A percentile compares a stretch with the other conserved stretches of the same genome.
These are phyloP conservation scores for Phallus indusiatus DNA, from an alignment of 768 basidiomycete genomes.

Conservation along the genomic window DNA sequence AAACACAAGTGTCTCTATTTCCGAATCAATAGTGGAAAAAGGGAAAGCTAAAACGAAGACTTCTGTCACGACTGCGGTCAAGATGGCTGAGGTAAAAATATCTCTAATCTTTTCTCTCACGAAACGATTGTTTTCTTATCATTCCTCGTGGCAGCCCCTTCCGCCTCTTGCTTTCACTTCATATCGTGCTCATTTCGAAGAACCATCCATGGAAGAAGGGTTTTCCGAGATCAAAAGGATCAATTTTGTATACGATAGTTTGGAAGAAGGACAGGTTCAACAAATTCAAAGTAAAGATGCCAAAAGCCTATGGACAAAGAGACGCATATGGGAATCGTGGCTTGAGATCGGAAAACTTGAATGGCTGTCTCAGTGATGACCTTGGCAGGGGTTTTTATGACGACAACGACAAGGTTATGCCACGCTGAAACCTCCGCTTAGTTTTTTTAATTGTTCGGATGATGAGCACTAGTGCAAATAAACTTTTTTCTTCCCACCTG, in stretches of 20 bases:
- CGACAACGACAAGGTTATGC: no score
- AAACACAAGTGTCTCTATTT: not conserved
- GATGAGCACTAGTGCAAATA: no score
- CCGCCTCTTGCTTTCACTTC: slow-evolving; percentile 51
- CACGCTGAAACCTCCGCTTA: no score
- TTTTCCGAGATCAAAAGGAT: slow-evolving; percentile 68
- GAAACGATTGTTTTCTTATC: slow-evolving; percentile 7
- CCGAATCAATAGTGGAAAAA: not conserved
- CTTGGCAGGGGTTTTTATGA: no score
- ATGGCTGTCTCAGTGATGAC: not conserved
- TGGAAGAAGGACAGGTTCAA: slow-evolving; percentile 46
- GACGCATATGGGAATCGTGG: slow-evolving; percentile 73
- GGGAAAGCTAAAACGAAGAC: not conserved
- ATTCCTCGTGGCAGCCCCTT: slow-evolving; percentile 40
- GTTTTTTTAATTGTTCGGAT: no score
- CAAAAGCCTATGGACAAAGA: not conserved
- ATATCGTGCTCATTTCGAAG: slow-evolving; percentile 55
- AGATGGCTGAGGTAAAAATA: not conserved
- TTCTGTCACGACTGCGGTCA: not conserved
- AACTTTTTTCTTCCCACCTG: no score
- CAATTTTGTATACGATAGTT: slow-evolving; percentile 74
- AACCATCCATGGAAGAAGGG: slow-evolving; percentile 60
- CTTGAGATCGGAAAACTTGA: slow-evolving; percentile 49
- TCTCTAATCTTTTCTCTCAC: not conserved
- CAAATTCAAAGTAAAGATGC: slow-evolving; percentile 17